Conservation (phyloP, 2,329 filamentous ascomycete species). For the Fusarium sacchari region DNA sequence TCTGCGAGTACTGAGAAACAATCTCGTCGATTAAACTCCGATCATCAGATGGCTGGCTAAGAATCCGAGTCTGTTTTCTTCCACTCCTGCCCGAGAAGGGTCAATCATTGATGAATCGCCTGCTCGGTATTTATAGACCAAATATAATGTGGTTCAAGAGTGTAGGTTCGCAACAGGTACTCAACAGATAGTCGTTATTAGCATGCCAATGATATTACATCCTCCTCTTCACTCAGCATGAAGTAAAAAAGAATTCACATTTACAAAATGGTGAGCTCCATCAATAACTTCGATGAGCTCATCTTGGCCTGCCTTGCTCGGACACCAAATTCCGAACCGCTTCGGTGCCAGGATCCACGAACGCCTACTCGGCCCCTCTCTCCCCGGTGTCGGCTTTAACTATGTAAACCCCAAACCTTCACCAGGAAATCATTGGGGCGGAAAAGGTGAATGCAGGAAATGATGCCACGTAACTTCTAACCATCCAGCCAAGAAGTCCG, state of each 20-base stretch:
- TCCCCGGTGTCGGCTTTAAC: conserved; percentile 42
- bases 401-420: conserved; percentile 15
- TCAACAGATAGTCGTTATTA: background rate
- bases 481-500: conserved; percentile 6
- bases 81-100: background rate
- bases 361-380: conserved; percentile 37
- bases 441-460: conserved; percentile 20
- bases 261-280: background rate
- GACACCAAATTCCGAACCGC: conserved; percentile 39
- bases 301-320: conserved; percentile 11
- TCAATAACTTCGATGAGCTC: background rate
- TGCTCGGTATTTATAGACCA: background rate
- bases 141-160: background rate
- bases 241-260: background rate
- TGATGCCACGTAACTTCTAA: conserved; percentile 6
- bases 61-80: background rate
- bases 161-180: background rate
- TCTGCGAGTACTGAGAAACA: conserved; percentile 12
- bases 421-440: conserved; percentile 40
- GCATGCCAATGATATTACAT: background rate
- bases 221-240: background rate
- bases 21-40: background rate
- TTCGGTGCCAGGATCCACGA: conserved; percentile 2
- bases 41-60: conserved; percentile 15
- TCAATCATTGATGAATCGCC: conserved; percentile 11